phyloP scores from a whole-genome alignment of 108 stramenopile genomes.

The Nitzschia inconspicua region DNA sequence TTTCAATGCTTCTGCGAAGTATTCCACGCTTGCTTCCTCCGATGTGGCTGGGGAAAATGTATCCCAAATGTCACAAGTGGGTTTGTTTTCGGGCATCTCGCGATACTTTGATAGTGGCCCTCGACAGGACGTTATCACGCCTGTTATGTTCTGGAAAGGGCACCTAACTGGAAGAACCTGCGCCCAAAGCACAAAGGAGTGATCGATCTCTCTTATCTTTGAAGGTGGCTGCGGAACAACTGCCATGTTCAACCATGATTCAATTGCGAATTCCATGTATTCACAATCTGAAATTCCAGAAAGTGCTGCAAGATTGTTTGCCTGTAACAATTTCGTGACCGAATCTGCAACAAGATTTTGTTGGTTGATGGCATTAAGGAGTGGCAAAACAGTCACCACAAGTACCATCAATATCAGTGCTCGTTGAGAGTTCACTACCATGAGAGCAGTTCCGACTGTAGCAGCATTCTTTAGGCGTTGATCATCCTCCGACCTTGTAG shows the following conservation, averaged over 20 bases:
- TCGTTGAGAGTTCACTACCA: slow-evolving; percentile 69
- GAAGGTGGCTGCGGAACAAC: not conserved
- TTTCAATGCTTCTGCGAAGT: slow-evolving; percentile 13
- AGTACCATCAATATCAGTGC: slow-evolving; percentile 56
- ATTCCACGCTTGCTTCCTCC: not conserved
- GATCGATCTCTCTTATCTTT: not conserved
- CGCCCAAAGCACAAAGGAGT: slow-evolving; percentile 47
- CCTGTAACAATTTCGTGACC: slow-evolving; percentile 28
- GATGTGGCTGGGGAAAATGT: not conserved
- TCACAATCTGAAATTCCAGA: slow-evolving; percentile 19
- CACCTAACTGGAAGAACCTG: slow-evolving; percentile 62
- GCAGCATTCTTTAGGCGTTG: slow-evolving; percentile 40
- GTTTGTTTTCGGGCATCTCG: not conserved
- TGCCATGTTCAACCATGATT: slow-evolving; percentile 25
- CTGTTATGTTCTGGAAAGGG: slow-evolving; percentile 39
- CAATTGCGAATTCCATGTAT: slow-evolving; percentile 18
- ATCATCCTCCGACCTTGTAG: slow-evolving; percentile 7
- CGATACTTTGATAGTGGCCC: not conserved
- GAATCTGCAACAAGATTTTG: slow-evolving; percentile 14
- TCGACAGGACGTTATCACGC: slow-evolving; percentile 41
- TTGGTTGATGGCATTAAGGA: slow-evolving; percentile 23
- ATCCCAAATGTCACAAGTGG: not conserved
- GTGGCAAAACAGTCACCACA: slow-evolving; percentile 35
- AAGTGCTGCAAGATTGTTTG: slow-evolving; percentile 21
- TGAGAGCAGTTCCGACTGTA: slow-evolving; percentile 80